phyloP scores from a whole-genome alignment of 140 eudicot genomes.

The Ambrosia hybrid region DNA sequence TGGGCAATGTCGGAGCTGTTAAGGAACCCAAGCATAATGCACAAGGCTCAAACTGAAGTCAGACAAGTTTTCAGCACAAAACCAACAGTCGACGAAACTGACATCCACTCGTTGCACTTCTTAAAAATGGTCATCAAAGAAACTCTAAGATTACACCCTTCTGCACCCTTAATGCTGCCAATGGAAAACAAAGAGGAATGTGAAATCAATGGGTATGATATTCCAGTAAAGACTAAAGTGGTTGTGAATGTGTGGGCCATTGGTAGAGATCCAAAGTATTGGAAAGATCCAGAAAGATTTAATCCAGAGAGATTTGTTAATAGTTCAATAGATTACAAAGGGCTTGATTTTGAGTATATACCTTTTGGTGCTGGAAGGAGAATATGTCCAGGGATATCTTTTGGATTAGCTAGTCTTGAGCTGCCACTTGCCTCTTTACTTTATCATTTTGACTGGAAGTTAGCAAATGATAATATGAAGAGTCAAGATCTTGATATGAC shows the following conservation, averaged over 20 bases:
- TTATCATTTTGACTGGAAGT: constrained; percentile 51
- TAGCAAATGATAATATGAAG: constrained; percentile 26
- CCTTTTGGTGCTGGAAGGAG: constrained; percentile 66
- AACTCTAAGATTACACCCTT: constrained; percentile 50
- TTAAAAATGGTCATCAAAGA: constrained; percentile 44
- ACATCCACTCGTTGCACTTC: constrained; percentile 22
- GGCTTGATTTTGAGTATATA: constrained; percentile 43
- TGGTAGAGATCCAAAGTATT: constrained; percentile 45
- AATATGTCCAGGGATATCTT: constrained; percentile 49
- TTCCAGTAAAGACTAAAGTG: constrained; percentile 33
- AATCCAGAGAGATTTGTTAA: constrained; percentile 46
- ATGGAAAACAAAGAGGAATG: constrained; percentile 35
- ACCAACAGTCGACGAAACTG: constrained; percentile 24
- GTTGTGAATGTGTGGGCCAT: constrained; percentile 56
- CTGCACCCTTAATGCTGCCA: constrained; percentile 44
- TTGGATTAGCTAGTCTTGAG: constrained; percentile 50
- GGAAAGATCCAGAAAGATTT: constrained; percentile 44
- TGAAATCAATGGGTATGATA: constrained; percentile 42
- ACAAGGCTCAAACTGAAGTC: constrained; percentile 38
- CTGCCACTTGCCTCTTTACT: constrained; percentile 48
- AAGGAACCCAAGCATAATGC: constrained; percentile 35
- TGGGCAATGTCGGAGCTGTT: constrained; percentile 55
- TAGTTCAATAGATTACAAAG: constrained; percentile 34
- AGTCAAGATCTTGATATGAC: constrained; percentile 42
- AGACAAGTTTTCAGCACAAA: constrained; percentile 32